Conservation (phyloP, 139 green algal species). For the Deuterostichococcus epilithicus region DNA sequence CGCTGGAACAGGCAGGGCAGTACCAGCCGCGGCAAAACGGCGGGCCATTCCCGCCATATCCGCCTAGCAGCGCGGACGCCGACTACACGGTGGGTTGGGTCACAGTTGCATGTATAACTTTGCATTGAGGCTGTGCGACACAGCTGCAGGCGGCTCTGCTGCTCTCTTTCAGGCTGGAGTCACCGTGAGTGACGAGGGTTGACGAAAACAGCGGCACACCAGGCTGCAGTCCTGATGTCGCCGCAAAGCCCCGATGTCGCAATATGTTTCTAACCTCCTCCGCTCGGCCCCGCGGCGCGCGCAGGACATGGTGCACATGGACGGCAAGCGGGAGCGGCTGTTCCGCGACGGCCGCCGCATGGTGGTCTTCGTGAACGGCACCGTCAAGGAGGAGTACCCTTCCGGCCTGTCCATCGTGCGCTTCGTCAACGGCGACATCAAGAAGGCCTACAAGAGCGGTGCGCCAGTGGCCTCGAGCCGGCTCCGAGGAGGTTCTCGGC, state of each 20-base stretch:
- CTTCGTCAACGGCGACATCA: conserved; percentile 89
- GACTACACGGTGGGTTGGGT: background rate
- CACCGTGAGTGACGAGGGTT: no score
- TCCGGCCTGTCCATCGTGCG: conserved; percentile 46
- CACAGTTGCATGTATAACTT: no score
- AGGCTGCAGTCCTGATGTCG: no score
- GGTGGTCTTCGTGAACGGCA: conserved; percentile 70
- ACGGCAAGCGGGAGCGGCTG: conserved; percentile 60
- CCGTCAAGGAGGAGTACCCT: conserved; percentile 39
- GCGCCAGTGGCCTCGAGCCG: background rate
- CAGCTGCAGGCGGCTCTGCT: no score
- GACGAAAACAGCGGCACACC: no score
- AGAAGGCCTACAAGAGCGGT: conserved; percentile 39
- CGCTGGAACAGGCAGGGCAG: no score
- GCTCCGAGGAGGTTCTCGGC: no score
- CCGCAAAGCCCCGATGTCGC: no score
- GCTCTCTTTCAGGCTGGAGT: no score
- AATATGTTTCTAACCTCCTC: background rate
- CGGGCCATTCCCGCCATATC: background rate
- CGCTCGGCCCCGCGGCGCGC: no score
- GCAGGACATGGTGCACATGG: conserved; percentile 35
- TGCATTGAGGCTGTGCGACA: no score
- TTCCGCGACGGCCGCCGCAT: conserved; percentile 38
- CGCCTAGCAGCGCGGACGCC: background rate
- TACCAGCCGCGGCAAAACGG: background rate